Base-by-base conservation (phyloP, 1,284 basidiomycete genomes). In the Agroathelia rolfsii region DNA sequence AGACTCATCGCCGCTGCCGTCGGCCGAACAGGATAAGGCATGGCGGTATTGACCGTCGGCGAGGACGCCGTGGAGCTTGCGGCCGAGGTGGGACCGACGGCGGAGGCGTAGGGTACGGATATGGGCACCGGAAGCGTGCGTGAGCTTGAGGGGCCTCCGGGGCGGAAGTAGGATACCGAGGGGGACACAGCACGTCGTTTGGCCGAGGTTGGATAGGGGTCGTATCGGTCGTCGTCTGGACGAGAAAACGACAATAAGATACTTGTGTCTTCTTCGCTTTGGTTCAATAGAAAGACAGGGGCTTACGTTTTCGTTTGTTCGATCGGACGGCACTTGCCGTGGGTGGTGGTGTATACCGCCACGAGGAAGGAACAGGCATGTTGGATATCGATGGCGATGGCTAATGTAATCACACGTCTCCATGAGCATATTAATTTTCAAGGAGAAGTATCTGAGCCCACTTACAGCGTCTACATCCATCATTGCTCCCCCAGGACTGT, bases 101-200 rank as follows among this genome's bases (percentile, higher is more conserved):
- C 41, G 9, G 64, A 68, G 16, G 71, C 66, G 17, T 67, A 64
- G 8, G 59, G 64, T 24, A 79, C 69, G 16, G 79, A 68, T 31
- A 82, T 70, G 17, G 80, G 62, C 36, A 79, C 72, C 5, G 76
- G 72, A 13, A 73, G 56, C 23, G 72, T 61, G 6, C 66, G 59
- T 36, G 57, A 59, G 37, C 49, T 59, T 37, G 55, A 47, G 66
- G n/a, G n/a, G n/a, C n/a, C n/a, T n/a, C 63, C 20, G 62, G 61
- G 34, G 27, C 76, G 73, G 21, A 82, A 65, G 43, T 72, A 66
- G 3, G 75, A 66, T 25, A 83, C 46, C 4, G 82, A 83, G 7
- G 81, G 82, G 9, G 81, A 85, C 16, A 85, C 81, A 12, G 81
- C 81, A 23, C 81, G 73, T 27, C 81, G 72, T 55, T 85, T 85